These are phyloP conservation scores for Takashimella tepidaria DNA, from an alignment of 1,284 basidiomycete species.

Conservation along the genomic window DNA sequence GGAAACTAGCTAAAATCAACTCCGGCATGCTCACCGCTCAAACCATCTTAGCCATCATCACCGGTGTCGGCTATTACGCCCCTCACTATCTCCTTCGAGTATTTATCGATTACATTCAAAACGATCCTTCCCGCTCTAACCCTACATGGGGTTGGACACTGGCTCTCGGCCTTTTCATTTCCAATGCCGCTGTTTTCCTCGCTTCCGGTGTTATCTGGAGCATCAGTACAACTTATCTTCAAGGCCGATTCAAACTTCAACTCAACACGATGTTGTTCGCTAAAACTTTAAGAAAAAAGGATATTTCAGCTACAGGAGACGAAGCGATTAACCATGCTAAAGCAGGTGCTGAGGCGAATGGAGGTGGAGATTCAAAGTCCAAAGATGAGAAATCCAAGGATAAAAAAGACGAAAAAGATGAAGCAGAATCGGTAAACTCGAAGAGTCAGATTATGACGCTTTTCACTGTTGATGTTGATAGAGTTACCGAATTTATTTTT, in stretches of 20 bases:
- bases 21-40: slow-evolving; percentile 45
- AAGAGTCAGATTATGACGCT: slow-evolving; percentile 77
- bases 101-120: slow-evolving; percentile 68
- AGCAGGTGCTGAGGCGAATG: slow-evolving; percentile 27
- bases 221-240: slow-evolving; percentile 39
- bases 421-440: slow-evolving; percentile 74
- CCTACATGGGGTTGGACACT: slow-evolving; percentile 50
- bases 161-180: slow-evolving; percentile 58
- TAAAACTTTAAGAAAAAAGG: slow-evolving; percentile 84
- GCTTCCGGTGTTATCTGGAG: slow-evolving; percentile 44
- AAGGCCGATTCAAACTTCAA: slow-evolving; percentile 63
- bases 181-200: slow-evolving; percentile 57
- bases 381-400: slow-evolving; percentile 28
- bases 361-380: slow-evolving; percentile 27
- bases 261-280: slow-evolving; percentile 80
- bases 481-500: slow-evolving; percentile 77
- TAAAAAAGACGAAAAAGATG: slow-evolving; percentile 50
- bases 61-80: slow-evolving; percentile 67
- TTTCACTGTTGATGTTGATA: slow-evolving; percentile 78
- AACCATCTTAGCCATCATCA: slow-evolving; percentile 56
- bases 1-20: slow-evolving; percentile 45
- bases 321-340: slow-evolving; percentile 25
- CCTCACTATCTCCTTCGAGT: slow-evolving; percentile 70
- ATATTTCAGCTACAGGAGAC: slow-evolving; percentile 55
- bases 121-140: slow-evolving; percentile 51